Conservation (phyloP, 768 basidiomycete species). For the Leccinum disarticulatum region DNA sequence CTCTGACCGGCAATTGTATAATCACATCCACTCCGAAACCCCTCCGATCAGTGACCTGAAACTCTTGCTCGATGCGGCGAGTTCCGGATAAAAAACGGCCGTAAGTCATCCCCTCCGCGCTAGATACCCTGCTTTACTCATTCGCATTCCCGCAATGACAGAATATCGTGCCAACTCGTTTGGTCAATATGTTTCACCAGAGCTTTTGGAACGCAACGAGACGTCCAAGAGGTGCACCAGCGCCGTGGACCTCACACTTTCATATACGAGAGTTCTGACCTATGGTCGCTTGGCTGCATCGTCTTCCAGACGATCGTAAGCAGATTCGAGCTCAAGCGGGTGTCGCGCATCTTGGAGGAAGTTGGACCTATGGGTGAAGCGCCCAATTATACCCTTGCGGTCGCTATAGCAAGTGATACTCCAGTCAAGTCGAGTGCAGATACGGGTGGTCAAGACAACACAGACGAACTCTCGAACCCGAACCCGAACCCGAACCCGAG, state of each 20-base stretch:
- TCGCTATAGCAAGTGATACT: background rate
- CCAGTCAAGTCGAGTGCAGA: background rate
- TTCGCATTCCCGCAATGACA: slow-evolving; percentile 27
- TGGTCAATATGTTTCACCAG: slow-evolving; percentile 87
- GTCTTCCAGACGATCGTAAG: slow-evolving; percentile 92
- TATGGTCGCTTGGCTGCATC: slow-evolving; percentile 95
- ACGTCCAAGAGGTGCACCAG: slow-evolving; percentile 68
- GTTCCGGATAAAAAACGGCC: slow-evolving; percentile 70
- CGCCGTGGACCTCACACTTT: background rate
- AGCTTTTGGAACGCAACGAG: slow-evolving; percentile 71
- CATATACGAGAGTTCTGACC: slow-evolving; percentile 66
- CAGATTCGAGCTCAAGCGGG: slow-evolving; percentile 51
- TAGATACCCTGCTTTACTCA: background rate
- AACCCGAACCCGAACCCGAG: background rate
- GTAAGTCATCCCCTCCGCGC: slow-evolving; percentile 36
- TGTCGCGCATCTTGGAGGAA: slow-evolving; percentile 32
- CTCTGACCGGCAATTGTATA: slow-evolving; percentile 10
- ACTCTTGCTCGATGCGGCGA: slow-evolving; percentile 74
- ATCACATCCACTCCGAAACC: slow-evolving; percentile 4
- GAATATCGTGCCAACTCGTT: slow-evolving; percentile 66
- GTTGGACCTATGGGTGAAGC: slow-evolving; percentile 47
- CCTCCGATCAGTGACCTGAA: slow-evolving; percentile 59
- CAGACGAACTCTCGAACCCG: background rate
- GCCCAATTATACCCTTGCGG: slow-evolving; percentile 29
- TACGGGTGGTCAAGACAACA: background rate